Percentiles rank a stretch among this genome's conserved stretches.
Evolutionary conservation across 805 yeast species (phyloP).

Genomic region (Maudiozyma barnettii): DNA sequence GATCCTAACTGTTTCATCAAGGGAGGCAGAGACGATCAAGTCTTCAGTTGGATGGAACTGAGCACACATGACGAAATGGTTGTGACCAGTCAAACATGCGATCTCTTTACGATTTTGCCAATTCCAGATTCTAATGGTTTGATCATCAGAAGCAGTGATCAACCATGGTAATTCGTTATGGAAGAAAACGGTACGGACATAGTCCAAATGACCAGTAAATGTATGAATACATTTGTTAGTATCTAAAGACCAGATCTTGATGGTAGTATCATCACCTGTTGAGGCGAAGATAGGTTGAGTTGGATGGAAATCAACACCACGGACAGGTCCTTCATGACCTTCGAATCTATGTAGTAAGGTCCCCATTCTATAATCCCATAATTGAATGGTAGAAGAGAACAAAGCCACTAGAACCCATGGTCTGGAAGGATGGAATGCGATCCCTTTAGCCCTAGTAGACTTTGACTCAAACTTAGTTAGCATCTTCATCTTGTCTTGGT

Average conservation of each 20-base stretch:
- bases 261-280: slow-evolving; percentile 93
- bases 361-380: slow-evolving; percentile 99
- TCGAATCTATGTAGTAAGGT: slow-evolving; percentile 91
- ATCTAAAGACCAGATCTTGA: slow-evolving; percentile 92
- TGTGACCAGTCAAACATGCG: slow-evolving; percentile 95
- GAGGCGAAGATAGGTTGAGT: slow-evolving; percentile 95
- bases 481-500: slow-evolving; percentile 60
- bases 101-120: slow-evolving; percentile 98
- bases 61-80: slow-evolving; percentile 97
- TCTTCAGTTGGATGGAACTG: slow-evolving; percentile 96
- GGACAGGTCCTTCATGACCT: slow-evolving; percentile 97
- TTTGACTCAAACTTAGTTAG: slow-evolving; percentile 88
- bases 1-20: slow-evolving; percentile 97
- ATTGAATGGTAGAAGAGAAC: slow-evolving; percentile 95
- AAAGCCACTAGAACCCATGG: slow-evolving; percentile 96
- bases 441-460: slow-evolving; percentile 94
- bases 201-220: slow-evolving; percentile 87
- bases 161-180: slow-evolving; percentile 97
- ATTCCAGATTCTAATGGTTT: slow-evolving; percentile 97
- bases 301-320: slow-evolving; percentile 93
- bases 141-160: slow-evolving; percentile 92
- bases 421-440: slow-evolving; percentile 87
- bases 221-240: slow-evolving; percentile 89
- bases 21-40: slow-evolving; percentile 85
- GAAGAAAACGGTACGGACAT: slow-evolving; percentile 87